Evolutionary conservation across 2,329 filamentous ascomycete genomes (phyloP).

Genomic region (Pseudocercospora ulei): DNA sequence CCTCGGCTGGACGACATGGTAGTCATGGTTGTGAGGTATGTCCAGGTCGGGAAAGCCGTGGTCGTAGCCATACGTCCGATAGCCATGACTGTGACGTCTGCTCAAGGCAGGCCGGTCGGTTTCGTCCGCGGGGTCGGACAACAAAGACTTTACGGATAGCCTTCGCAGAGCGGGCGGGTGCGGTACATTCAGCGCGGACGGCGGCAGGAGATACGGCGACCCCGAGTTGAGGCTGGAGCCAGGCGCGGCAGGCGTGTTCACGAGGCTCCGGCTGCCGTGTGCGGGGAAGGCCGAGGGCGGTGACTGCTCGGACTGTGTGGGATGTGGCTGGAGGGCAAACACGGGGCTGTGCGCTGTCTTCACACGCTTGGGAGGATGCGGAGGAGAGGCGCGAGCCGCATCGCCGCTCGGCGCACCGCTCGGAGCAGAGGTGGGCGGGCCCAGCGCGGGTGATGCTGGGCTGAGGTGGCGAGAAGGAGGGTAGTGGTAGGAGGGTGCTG

Average conservation of each 20-base stretch:
- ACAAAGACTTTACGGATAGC: slow-evolving; percentile 56
- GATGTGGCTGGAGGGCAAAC: slow-evolving; percentile 28
- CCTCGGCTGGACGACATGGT: slow-evolving; percentile 47
- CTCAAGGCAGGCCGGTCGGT: slow-evolving; percentile 13
- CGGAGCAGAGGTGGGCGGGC: slow-evolving; percentile 19
- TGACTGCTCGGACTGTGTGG: slow-evolving; percentile 32
- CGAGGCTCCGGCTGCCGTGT: slow-evolving; percentile 36
- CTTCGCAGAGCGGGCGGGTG: slow-evolving; percentile 42
- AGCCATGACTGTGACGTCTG: slow-evolving; percentile 20
- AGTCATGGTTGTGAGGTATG: slow-evolving; percentile 60
- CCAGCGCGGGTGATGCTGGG: slow-evolving; percentile 14
- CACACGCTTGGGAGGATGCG: slow-evolving; percentile 34
- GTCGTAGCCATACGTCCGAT: slow-evolving; percentile 57
- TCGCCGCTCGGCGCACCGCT: slow-evolving; percentile 24
- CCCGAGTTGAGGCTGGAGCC: slow-evolving; percentile 31
- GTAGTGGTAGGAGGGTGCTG: slow-evolving; percentile 5
- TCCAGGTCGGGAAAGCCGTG: slow-evolving; percentile 60
- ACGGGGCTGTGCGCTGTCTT: slow-evolving; percentile 24
- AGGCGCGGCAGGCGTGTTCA: slow-evolving; percentile 40
- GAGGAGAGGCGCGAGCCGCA: slow-evolving; percentile 34
- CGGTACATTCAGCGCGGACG: slow-evolving; percentile 19
- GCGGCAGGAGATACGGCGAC: slow-evolving; percentile 25
- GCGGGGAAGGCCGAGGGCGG: slow-evolving; percentile 34
- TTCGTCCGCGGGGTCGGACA: slow-evolving; percentile 45
- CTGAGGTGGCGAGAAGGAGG: slow-evolving; percentile 4